A percentile compares a stretch with the other conserved stretches of the same genome.
These are phyloP conservation scores for Dioscorea dumetorum DNA, from an alignment of 106 monocot species.

Conservation along the genomic window DNA sequence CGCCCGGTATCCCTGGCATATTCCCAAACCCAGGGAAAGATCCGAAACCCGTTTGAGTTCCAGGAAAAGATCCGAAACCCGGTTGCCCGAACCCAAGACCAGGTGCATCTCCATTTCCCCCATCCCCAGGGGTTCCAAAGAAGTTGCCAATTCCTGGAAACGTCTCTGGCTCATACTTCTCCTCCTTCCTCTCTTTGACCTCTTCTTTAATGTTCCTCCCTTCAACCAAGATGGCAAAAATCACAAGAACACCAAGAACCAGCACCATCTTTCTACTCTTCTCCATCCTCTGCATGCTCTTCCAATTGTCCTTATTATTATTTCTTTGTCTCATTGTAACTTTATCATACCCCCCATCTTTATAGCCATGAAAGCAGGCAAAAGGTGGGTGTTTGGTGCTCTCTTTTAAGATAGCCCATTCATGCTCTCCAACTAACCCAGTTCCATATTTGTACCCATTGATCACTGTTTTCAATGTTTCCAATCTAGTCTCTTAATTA, in stretches of 20 bases:
- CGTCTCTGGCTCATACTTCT: constrained; percentile 6
- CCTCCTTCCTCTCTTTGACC: constrained; percentile 2
- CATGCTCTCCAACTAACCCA: neutral
- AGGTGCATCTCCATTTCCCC: neutral
- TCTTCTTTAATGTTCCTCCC: constrained; percentile 9
- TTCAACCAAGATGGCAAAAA: constrained; percentile 3
- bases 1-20: neutral
- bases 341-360: neutral
- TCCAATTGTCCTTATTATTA: neutral
- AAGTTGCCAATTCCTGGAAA: neutral
- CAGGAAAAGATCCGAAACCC: neutral
- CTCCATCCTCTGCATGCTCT: neutral
- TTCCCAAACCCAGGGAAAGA: neutral
- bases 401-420: neutral
- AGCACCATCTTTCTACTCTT: constrained; percentile 5
- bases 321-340: neutral
- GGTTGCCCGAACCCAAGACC: neutral
- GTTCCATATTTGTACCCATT: too few species aligned
- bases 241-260: neutral
- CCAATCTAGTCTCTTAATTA: too few species aligned
- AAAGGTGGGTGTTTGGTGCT: neutral
- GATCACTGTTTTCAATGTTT: too few species aligned
- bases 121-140: neutral
- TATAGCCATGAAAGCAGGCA: neutral
- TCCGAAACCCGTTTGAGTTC: neutral